Evolutionary conservation across 169 alveolate species (phyloP), one percentile per base, ranked within the genome.

Genomic region (Ichthyophthirius multifiliis): DNA sequence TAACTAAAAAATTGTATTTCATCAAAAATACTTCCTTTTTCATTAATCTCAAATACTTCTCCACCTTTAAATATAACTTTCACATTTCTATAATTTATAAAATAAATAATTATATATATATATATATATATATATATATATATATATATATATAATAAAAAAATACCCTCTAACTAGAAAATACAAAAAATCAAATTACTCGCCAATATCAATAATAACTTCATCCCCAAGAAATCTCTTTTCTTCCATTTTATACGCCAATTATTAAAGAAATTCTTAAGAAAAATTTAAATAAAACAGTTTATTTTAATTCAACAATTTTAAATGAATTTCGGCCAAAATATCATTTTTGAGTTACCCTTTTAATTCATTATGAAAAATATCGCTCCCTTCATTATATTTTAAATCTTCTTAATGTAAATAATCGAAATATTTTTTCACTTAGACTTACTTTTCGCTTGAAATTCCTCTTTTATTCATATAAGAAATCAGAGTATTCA

Each of bases 391-490:
- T 67, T 67, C 9, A 15, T 67, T 67, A 5, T 67, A 47, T 18
- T 67, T 37, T 37, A 67, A 34, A 15, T 67, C 41, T 67, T 67
- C 77, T 5, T 37, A 32, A 39, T 67, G 43, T 16, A 67, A 34
- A 67, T 67, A 67, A 37, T 67, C 62, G 15, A 67, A 67, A 20
- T 67, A 67, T 34, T 67, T 67, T 10, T 37, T 67, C 5, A 67
- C 62, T 67, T 41, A 37, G 62, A 37, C 20, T 67, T 67, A 39
- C 39, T 37, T 18, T 16, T 37, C 62, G 12, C 34, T 67, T 3
- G 16, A 27, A 5, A 67, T 23, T 9, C 77, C 77, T 37, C 77
- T 67, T 41, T 67, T 37, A 37, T 41, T 67, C 77, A 67, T 67
- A 39, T 67, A 44, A 4, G 45, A 37, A 18, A 37, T 67, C 3